These are phyloP conservation scores for Fusarium nematophilum DNA, from an alignment of 2,329 filamentous ascomycete genomes.

Conservation along the genomic window DNA sequence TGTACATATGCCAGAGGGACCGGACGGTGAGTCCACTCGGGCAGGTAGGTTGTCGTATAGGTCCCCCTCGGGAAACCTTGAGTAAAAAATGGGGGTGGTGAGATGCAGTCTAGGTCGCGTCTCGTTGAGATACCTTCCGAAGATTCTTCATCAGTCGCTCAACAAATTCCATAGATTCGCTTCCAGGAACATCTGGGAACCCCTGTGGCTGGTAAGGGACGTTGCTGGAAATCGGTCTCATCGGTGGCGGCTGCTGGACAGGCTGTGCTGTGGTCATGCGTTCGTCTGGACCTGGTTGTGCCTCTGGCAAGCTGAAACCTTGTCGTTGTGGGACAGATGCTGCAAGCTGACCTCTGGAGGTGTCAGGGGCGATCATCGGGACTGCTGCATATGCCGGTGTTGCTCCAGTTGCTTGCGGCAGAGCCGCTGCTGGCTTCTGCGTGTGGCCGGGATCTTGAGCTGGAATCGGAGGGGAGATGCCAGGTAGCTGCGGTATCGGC, in stretches of 20 bases:
- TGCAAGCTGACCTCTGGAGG: neutral
- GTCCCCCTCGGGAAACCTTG: neutral
- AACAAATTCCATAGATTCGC: slow-evolving; percentile 61
- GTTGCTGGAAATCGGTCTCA: neutral
- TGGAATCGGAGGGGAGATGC: neutral
- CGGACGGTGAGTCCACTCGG: neutral
- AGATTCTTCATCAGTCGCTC: slow-evolving; percentile 66
- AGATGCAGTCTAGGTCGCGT: slow-evolving; percentile 5
- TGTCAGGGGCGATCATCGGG: neutral
- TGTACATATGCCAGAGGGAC: neutral
- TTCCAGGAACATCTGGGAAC: slow-evolving; percentile 56
- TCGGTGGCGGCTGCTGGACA: neutral
- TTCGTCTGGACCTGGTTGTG: neutral
- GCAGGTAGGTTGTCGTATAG: slow-evolving; percentile 14
- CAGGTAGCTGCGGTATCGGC: slow-evolving; percentile 45
- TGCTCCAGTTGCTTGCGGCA: neutral
- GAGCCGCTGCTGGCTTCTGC: neutral
- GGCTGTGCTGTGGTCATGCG: neutral
- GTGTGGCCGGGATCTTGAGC: neutral
- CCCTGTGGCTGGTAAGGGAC: slow-evolving; percentile 40
- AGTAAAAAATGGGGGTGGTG: neutral
- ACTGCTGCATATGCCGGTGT: neutral
- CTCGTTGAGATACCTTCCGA: slow-evolving; percentile 51
- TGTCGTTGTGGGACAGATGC: neutral
- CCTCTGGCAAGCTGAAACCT: neutral